Evolutionary conservation across 2,329 filamentous ascomycete species (phyloP), one percentile per base, ranked within the genome.

Genomic region (Coleophoma eucalyptorum): DNA sequence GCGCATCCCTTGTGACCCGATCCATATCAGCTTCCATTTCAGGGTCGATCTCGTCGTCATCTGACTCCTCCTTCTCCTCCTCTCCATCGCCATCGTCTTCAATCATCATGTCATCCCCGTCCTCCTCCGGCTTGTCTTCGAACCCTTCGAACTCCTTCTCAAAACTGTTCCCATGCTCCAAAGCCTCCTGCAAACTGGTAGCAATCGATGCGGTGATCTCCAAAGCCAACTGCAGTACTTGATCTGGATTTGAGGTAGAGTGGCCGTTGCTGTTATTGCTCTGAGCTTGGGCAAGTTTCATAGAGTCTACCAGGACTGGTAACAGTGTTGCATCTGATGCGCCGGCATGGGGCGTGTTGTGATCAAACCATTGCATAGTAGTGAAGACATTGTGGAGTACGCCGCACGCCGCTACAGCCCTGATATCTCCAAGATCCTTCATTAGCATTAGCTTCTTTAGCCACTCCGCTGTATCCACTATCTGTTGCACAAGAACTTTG

Each of bases 191-290:
- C 12, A 86, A 69, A 43, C 72, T 74, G 3, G 81, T 85, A 40
- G 81, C 82, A 43, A 87, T 86, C 6, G 82, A 82, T 4, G 82
- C 83, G 0, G 86, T 70, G 15, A 83, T 79, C 64, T 87, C 81
- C 0, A 87, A 67, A 3, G 81, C 80, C 15, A 83, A 65, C 59
- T 64, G 62, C 40, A 62, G 54, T 21, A 63, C 52, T 49, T 62
- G 55, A 19, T 66, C 61, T 5, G 62, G 59, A 52, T 51, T 64
- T 33, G 62, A 60, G 38, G 58, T 43, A 20, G 53, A 16, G 41
- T 61, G 35, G 40, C 54, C 58, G 43, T 62, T 62, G 3, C 48
- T 45, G 3, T 53, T 54, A 43, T 56, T 61, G 18, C 38, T 47
- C 18, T 58, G 42, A 19, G 43, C 35, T 26, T 51, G 50, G 19